These are phyloP conservation scores for Penium margaritaceum DNA, from an alignment of 139 green algal species.

Conservation along the genomic window DNA sequence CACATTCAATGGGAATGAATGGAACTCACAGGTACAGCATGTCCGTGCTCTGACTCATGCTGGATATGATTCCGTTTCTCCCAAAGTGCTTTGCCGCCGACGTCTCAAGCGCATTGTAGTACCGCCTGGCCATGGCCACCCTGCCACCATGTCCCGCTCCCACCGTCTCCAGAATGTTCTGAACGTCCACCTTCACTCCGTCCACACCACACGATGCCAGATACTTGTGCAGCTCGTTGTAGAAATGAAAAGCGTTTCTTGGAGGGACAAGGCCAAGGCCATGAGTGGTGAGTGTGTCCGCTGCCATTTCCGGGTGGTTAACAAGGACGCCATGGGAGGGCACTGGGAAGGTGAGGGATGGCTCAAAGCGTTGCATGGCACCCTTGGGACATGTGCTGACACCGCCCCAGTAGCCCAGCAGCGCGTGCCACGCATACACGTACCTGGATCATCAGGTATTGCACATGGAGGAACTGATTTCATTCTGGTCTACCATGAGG, in stretches of 20 bases:
- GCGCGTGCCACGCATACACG: constrained; percentile 75
- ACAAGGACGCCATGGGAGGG: constrained; percentile 55
- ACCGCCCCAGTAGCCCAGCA: constrained; percentile 85
- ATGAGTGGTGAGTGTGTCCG: constrained; percentile 53
- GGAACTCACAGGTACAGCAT: constrained; percentile 69
- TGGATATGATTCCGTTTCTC: constrained; percentile 85
- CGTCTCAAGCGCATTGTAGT: constrained; percentile 52
- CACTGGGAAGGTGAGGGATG: constrained; percentile 36
- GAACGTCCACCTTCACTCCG: constrained; percentile 77
- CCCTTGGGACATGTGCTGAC: constrained; percentile 56
- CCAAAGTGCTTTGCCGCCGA: constrained; percentile 69
- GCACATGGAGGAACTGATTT: no score
- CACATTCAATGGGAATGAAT: not conserved
- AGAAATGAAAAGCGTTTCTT: constrained; percentile 54
- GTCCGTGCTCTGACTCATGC: constrained; percentile 97
- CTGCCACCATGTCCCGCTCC: constrained; percentile 57
- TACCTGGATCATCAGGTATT: no score
- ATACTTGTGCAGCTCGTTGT: constrained; percentile 82
- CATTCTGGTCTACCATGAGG: no score
- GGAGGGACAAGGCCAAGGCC: constrained; percentile 66
- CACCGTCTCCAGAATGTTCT: constrained; percentile 51
- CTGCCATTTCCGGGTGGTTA: constrained; percentile 69
- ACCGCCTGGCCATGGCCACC: constrained; percentile 39
- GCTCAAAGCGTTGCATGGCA: not conserved
- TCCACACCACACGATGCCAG: constrained; percentile 60